Evolutionary conservation across 371 early-diverging fungal genomes (phyloP), one percentile per base, ranked within the genome.

Genomic region (Lichtheimia hyalospora): DNA sequence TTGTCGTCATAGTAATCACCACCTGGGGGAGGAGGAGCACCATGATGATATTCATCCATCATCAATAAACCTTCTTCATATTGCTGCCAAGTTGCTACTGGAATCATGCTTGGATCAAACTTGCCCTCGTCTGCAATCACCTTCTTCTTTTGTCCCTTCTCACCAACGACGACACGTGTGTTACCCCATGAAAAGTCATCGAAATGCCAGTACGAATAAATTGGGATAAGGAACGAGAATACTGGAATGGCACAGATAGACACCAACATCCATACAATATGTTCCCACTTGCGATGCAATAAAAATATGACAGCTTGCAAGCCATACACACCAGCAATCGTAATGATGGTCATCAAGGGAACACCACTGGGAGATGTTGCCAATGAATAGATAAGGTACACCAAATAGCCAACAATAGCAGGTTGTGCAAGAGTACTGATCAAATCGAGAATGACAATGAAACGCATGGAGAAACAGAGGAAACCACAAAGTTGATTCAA

Each of bases 391-490:
- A 91, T 84, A 56, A 93, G 75, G 85, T 88, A 91, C 5, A 74
- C 84, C 49, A 93, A 68, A 62, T 92, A 97, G 4, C 87, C 74
- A 18, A 97, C 84, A 5, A 93, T 92, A 4, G 95, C 97, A 0
- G 97, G 97, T 71, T 93, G 84, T 44, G 92, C 85, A 60, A 97
- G 60, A 1, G 97, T 97, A 24, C 94, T 89, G 63, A 95, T 77
- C 44, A 97, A 75, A 80, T 97, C 97, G 49, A 96, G 66, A 50
- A 92, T 81, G 53, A 96, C 96, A 39, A 96, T 89, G 70, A 96
- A 95, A 16, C 96, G 91, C 97, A 97, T 96, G 23, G 95, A 95
- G 82, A 95, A 96, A 68, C 92, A 94, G 70, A 92, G 94, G 75
- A 93, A 95, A 44, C 98, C 98, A 61, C 98, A 97, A 12, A 96